Conservation (phyloP, 495 filamentous ascomycete species). For the Trichodelitschia bisporula region DNA sequence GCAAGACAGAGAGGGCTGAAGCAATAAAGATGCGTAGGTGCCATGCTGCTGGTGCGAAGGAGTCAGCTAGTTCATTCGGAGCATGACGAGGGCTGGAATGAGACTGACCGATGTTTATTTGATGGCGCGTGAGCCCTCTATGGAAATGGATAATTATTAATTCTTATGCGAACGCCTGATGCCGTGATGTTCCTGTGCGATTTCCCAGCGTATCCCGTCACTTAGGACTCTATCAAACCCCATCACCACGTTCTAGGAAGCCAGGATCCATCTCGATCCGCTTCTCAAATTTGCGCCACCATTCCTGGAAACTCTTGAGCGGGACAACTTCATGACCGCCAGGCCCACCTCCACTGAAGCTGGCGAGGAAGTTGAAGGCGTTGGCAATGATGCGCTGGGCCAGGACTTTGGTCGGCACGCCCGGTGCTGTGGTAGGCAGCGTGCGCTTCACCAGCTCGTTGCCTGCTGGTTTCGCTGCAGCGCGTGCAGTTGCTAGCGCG, state of each 20-base stretch:
- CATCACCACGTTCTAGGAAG: slow-evolving; percentile 66
- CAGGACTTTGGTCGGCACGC: slow-evolving; percentile 39
- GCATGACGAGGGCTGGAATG: too few relatives aligned
- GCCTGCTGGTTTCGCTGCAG: slow-evolving; percentile 10
- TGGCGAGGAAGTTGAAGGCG: slow-evolving; percentile 89
- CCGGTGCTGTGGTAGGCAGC: slow-evolving; percentile 6
- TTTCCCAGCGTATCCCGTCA: too few relatives aligned
- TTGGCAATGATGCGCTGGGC: slow-evolving; percentile 87
- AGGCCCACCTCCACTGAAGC: slow-evolving; percentile 37
- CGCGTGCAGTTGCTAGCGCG: slow-evolving; percentile 26
- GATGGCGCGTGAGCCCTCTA: too few relatives aligned
- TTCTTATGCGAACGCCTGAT: too few relatives aligned
- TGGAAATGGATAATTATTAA: too few relatives aligned
- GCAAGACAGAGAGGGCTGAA: too few relatives aligned
- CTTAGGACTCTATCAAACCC: too few relatives aligned
- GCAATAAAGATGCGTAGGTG: too few relatives aligned
- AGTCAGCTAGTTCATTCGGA: too few relatives aligned
- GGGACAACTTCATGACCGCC: slow-evolving; percentile 64
- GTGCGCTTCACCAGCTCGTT: slow-evolving; percentile 5
- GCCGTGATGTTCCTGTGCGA: too few relatives aligned
- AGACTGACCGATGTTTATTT: too few relatives aligned
- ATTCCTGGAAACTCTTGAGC: slow-evolving; percentile 74
- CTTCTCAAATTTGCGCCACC: slow-evolving; percentile 94
- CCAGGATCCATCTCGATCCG: slow-evolving; percentile 63
- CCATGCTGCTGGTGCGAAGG: too few relatives aligned